phyloP scores from a whole-genome alignment of 257 asterid genomes.

The Phtheirospermum japonicum region DNA sequence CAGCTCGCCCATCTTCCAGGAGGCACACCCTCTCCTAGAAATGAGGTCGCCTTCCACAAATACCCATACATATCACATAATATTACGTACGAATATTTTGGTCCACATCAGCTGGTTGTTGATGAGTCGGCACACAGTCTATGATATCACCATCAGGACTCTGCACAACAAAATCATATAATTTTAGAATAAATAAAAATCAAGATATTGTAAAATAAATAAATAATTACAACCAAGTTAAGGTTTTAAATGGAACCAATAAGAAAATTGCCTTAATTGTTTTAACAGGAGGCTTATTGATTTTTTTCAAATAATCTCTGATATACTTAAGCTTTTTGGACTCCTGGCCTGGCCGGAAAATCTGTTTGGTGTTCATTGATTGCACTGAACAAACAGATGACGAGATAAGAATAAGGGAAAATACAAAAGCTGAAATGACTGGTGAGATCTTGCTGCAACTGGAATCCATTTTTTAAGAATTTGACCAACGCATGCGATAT shows the following conservation, averaged over 20 bases:
- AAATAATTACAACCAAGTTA: too few relatives aligned
- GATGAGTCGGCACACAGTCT: conserved; percentile 72
- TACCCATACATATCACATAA: too few relatives aligned
- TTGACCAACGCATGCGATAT: too few relatives aligned
- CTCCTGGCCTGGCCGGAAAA: conserved; percentile 45
- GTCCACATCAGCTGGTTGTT: conserved; percentile 93
- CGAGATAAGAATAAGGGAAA: conserved; percentile 49
- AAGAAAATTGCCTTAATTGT: conserved; percentile 56
- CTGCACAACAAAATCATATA: conserved; percentile 28
- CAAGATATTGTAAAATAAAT: too few relatives aligned
- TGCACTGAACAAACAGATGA: conserved; percentile 46
- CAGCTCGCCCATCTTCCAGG: too few relatives aligned
- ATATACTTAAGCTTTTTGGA: conserved; percentile 41
- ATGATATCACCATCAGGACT: conserved; percentile 87
- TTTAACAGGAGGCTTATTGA: conserved; percentile 72
- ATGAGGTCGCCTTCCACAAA: too few relatives aligned
- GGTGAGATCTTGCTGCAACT: too few relatives aligned
- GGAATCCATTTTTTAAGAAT: neutral
- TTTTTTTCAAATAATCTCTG: conserved; percentile 54
- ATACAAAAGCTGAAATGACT: conserved; percentile 42
- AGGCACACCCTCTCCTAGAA: too few relatives aligned
- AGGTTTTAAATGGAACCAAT: too few relatives aligned
- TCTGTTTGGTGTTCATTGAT: too few relatives aligned
- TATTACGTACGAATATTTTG: too few relatives aligned
- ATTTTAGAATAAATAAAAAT: too few relatives aligned